Evolutionary conservation across 176 grass and related monocot genomes (phyloP).

Genomic region (Raddia distichophylla): DNA sequence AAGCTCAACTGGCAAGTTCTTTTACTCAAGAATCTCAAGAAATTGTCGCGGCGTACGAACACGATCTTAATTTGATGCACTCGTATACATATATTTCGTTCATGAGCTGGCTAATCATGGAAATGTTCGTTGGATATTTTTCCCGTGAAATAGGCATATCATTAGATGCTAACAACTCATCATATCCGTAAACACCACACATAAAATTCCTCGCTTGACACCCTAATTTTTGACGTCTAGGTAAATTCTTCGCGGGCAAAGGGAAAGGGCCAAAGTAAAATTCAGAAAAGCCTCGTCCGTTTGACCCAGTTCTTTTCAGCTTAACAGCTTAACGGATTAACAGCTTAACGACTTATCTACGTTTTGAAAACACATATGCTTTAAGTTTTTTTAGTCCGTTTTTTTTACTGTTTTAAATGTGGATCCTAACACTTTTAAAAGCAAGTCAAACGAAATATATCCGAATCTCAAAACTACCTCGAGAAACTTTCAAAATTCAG

Average conservation of each 20-base stretch:
- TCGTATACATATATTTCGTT: background rate
- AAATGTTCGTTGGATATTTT: constrained; percentile 26
- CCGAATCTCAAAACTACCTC: too few relatives aligned
- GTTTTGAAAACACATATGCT: too few relatives aligned
- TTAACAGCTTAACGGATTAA: too few relatives aligned
- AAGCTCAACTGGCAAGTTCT: background rate
- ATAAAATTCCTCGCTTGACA: background rate
- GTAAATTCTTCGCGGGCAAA: background rate
- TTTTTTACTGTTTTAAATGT: too few relatives aligned
- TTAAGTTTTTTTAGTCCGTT: too few relatives aligned
- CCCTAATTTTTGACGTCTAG: background rate
- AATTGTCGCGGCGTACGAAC: constrained; percentile 25
- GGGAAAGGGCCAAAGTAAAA: background rate
- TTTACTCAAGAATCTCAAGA: background rate
- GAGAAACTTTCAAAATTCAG: too few relatives aligned
- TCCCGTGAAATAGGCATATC: constrained; percentile 19
- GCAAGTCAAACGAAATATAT: too few relatives aligned
- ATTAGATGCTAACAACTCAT: constrained; percentile 21
- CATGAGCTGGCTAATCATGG: constrained; percentile 48
- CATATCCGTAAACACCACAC: background rate
- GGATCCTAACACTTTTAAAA: too few relatives aligned
- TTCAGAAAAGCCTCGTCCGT: background rate
- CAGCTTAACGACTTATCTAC: too few relatives aligned
- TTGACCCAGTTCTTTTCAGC: background rate
- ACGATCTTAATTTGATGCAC: constrained; percentile 29